A percentile compares a stretch with the other conserved stretches of the same genome.
phyloP scores from a whole-genome alignment of 2,329 filamentous ascomycete genomes.

The Xylaria sp. region DNA sequence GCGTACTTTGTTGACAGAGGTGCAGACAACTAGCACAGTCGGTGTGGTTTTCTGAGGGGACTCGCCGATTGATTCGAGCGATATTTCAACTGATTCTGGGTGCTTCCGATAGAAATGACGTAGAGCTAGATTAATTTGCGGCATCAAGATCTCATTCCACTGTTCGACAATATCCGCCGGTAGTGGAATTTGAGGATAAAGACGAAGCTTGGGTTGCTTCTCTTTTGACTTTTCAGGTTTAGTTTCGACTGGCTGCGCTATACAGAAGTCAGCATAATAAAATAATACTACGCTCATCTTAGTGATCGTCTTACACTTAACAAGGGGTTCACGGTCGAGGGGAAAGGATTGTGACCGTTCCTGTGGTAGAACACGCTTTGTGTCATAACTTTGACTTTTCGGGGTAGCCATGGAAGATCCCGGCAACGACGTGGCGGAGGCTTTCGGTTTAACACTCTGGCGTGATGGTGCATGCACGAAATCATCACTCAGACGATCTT shows the following conservation, averaged over 20 bases:
- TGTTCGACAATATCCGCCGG: slow-evolving; percentile 71
- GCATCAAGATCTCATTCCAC: slow-evolving; percentile 78
- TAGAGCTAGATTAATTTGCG: slow-evolving; percentile 76
- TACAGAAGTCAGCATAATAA: slow-evolving; percentile 31
- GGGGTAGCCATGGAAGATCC: slow-evolving; percentile 34
- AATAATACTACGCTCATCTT: slow-evolving; percentile 14
- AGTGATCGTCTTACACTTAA: slow-evolving; percentile 33
- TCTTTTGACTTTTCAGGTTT: slow-evolving; percentile 38
- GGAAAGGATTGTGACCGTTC: slow-evolving; percentile 26
- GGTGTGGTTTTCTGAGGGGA: slow-evolving; percentile 72
- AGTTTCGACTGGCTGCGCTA: slow-evolving; percentile 34
- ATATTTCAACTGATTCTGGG: slow-evolving; percentile 81
- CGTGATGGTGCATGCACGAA: slow-evolving; percentile 37
- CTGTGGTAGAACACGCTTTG: slow-evolving; percentile 28
- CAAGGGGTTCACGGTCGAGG: slow-evolving; percentile 23
- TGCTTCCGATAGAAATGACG: slow-evolving; percentile 77
- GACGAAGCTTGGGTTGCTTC: slow-evolving; percentile 58
- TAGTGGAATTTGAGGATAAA: slow-evolving; percentile 69
- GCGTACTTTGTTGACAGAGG: slow-evolving; percentile 77
- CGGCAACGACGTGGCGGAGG: slow-evolving; percentile 28
- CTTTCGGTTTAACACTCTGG: slow-evolving; percentile 18
- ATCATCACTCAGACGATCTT: slow-evolving; percentile 63
- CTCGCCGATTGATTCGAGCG: slow-evolving; percentile 78
- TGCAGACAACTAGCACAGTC: slow-evolving; percentile 81
- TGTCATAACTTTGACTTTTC: slow-evolving; percentile 20